Percentiles rank a stretch among this genome's conserved stretches.
Evolutionary conservation across 371 early-diverging fungal species (phyloP).

Genomic region (Mucor indicus): DNA sequence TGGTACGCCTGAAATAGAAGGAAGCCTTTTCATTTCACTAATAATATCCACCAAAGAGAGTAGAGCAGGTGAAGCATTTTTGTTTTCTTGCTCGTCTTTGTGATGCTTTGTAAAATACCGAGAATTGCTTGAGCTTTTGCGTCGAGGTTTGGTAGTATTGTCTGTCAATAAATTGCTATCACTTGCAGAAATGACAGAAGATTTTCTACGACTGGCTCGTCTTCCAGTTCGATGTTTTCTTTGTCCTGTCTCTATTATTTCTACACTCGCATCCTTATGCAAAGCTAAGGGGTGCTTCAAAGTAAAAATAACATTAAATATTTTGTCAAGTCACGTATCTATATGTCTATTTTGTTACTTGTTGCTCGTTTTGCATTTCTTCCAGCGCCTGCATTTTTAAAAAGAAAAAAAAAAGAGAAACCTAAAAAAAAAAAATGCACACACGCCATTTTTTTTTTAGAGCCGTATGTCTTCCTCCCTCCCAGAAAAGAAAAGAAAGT

Average conservation of each 20-base stretch:
- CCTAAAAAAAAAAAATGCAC: too few species aligned
- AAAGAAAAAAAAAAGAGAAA: too few species aligned
- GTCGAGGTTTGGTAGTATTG: not conserved
- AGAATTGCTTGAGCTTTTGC: not conserved
- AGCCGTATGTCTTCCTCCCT: too few species aligned
- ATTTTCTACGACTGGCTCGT: not conserved
- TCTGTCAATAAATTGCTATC: not conserved
- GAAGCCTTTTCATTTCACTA: constrained; percentile 32
- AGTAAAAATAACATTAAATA: too few species aligned
- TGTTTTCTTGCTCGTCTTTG: not conserved
- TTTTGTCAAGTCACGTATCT: too few species aligned
- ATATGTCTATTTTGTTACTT: too few species aligned
- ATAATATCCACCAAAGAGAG: constrained; percentile 43
- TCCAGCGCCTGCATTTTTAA: too few species aligned
- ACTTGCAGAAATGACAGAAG: not conserved
- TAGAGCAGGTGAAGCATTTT: constrained; percentile 29
- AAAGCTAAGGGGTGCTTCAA: not conserved
- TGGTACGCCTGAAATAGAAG: constrained; percentile 6
- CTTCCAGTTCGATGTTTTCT: not conserved
- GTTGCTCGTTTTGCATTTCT: too few species aligned
- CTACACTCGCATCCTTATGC: not conserved
- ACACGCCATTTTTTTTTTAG: too few species aligned
- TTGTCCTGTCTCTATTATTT: not conserved
- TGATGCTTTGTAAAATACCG: not conserved
- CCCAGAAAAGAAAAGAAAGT: too few species aligned